Evolutionary conservation across 805 yeast genomes (phyloP).

Genomic region (Candida railenensis): DNA sequence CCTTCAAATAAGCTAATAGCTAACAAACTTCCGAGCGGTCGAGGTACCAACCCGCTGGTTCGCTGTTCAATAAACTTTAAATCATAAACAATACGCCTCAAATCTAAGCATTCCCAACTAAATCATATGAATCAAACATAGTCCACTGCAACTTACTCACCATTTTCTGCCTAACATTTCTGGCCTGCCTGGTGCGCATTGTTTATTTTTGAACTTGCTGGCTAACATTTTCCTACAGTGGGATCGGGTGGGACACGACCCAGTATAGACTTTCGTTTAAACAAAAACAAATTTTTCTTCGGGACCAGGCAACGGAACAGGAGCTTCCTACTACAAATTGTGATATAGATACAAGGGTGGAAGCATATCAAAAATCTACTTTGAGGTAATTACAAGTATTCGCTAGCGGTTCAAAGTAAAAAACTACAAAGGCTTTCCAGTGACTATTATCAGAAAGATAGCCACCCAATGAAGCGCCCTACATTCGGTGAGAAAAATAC

Average conservation of each 20-base stretch:
- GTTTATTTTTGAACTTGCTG: not conserved
- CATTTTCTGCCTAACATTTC: not conserved
- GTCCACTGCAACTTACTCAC: not conserved
- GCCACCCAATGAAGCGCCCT: not conserved
- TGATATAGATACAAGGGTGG: not conserved
- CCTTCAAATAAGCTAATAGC: too few relatives aligned
- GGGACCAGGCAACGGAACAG: too few relatives aligned
- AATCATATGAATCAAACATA: not conserved
- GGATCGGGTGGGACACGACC: conserved; percentile 1
- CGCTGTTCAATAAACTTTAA: not conserved
- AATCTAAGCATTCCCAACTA: not conserved
- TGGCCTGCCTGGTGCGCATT: not conserved
- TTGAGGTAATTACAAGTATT: too few relatives aligned
- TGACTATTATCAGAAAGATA: too few relatives aligned
- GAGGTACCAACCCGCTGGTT: too few relatives aligned
- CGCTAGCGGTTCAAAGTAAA: too few relatives aligned
- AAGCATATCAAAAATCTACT: not conserved
- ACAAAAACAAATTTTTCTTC: conserved; percentile 1
- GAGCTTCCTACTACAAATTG: not conserved
- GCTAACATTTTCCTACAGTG: not conserved
- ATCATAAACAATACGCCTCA: not conserved
- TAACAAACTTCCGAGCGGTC: too few relatives aligned
- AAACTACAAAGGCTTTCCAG: not conserved
- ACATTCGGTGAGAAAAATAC: conserved; percentile 2
- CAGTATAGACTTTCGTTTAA: not conserved